These are phyloP conservation scores for Claviceps spartinae DNA, from an alignment of 2,329 filamentous ascomycete genomes.

Conservation along the genomic window DNA sequence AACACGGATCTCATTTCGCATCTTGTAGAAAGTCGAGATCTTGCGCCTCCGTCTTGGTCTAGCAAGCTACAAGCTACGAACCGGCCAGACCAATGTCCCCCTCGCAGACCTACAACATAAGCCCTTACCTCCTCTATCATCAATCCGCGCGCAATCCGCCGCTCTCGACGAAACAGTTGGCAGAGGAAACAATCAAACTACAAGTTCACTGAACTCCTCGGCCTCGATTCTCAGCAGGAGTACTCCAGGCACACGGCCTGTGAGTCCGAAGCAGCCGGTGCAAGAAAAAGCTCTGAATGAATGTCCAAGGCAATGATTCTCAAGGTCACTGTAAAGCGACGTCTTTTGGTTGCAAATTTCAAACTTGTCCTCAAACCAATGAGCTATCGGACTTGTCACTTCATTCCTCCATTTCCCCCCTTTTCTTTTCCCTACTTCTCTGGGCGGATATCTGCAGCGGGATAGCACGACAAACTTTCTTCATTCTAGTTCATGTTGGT, in stretches of 20 bases:
- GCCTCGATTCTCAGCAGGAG: background rate
- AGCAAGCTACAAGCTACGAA: conserved; percentile 62
- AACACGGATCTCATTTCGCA: background rate
- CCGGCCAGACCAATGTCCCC: conserved; percentile 54
- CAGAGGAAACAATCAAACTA: too few relatives aligned
- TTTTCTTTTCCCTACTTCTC: background rate
- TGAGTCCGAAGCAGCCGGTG: background rate
- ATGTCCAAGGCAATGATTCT: too few relatives aligned
- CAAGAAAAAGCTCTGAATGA: background rate
- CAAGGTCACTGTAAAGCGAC: background rate
- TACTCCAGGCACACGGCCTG: background rate
- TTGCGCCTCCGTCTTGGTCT: conserved; percentile 56
- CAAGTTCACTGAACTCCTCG: background rate
- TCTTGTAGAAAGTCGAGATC: conserved; percentile 44
- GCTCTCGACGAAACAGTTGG: background rate
- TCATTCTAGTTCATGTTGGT: background rate
- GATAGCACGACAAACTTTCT: background rate
- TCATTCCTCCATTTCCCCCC: background rate
- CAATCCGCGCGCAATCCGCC: conserved; percentile 15
- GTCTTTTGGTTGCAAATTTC: background rate
- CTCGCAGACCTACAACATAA: conserved; percentile 42
- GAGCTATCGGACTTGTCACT: too few relatives aligned
- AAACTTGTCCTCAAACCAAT: background rate
- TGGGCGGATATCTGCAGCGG: background rate
- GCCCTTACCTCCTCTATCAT: conserved; percentile 14